Evolutionary conservation across 176 grass and related monocot genomes (phyloP).

Genomic region (Dactylis glomerata): DNA sequence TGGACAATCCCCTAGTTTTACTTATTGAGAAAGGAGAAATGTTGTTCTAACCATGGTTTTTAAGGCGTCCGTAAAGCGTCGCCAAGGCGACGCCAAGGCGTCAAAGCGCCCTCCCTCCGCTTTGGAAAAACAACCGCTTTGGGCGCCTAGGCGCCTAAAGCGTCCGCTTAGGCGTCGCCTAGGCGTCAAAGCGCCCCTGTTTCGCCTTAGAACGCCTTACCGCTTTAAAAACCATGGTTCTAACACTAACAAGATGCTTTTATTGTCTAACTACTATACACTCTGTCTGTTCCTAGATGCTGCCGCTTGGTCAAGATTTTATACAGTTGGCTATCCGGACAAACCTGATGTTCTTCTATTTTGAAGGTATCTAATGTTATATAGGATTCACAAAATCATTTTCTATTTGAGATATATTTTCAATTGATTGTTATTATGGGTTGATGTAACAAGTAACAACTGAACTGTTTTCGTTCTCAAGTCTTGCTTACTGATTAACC

Average conservation of each 20-base stretch:
- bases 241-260: not conserved
- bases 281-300: constrained; percentile 46
- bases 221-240: too few species aligned
- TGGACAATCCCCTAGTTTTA: not conserved
- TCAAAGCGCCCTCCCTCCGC: too few species aligned
- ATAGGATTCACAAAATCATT: not conserved
- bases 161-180: too few species aligned
- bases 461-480: not conserved
- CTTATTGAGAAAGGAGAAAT: not conserved
- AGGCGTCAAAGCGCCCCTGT: too few species aligned
- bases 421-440: not conserved
- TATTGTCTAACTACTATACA: constrained; percentile 25
- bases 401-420: constrained; percentile 18
- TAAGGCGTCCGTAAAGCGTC: too few species aligned
- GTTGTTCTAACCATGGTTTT: not conserved
- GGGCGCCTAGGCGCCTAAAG: too few species aligned
- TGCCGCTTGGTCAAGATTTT: constrained; percentile 80
- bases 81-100: too few species aligned
- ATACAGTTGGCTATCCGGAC: constrained; percentile 81
- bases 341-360: constrained; percentile 99
- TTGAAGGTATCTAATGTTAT: constrained; percentile 68
- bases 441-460: constrained; percentile 23
- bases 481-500: not conserved
- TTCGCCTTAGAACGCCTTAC: too few species aligned
- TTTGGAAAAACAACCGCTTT: too few species aligned